Conservation (phyloP, 495 filamentous ascomycete genomes). For the Oidiodendron maius region DNA sequence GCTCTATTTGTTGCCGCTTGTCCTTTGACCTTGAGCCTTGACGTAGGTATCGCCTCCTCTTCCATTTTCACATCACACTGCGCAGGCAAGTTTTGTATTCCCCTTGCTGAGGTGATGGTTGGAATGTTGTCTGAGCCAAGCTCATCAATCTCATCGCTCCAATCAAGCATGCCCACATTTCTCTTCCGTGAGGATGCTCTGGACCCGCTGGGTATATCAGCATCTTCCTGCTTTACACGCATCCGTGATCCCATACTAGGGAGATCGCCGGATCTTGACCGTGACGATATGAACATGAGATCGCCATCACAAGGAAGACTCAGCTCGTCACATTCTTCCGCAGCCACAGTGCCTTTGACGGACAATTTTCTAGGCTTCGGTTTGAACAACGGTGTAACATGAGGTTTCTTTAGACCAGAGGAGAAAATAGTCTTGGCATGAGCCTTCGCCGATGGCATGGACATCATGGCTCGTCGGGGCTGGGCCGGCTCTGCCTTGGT, state of each 20-base stretch:
- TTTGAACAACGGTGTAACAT: not conserved
- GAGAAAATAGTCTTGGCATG: not conserved
- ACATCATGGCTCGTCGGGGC: not conserved
- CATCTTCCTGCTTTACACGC: conserved; percentile 3
- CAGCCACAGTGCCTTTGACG: not conserved
- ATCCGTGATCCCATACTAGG: not conserved
- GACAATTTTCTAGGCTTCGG: not conserved
- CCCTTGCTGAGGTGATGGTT: not conserved
- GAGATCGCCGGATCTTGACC: conserved; percentile 1
- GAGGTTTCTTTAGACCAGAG: not conserved
- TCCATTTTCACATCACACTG: conserved; percentile 9
- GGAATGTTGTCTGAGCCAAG: not conserved
- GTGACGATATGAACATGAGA: conserved; percentile 20
- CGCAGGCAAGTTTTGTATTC: not conserved
- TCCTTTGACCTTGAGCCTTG: not conserved
- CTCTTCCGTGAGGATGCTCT: conserved; percentile 11
- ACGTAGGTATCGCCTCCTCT: not conserved
- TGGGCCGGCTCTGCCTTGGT: not conserved
- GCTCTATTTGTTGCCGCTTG: not conserved
- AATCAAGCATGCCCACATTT: conserved; percentile 5
- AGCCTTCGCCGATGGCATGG: not conserved
- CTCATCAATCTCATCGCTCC: conserved; percentile 13
- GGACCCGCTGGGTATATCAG: conserved; percentile 1
- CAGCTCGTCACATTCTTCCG: conserved; percentile 30
- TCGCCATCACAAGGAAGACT: conserved; percentile 23